phyloP scores from a whole-genome alignment of 73 alveolate species.

The Paramecium biaurelia region DNA sequence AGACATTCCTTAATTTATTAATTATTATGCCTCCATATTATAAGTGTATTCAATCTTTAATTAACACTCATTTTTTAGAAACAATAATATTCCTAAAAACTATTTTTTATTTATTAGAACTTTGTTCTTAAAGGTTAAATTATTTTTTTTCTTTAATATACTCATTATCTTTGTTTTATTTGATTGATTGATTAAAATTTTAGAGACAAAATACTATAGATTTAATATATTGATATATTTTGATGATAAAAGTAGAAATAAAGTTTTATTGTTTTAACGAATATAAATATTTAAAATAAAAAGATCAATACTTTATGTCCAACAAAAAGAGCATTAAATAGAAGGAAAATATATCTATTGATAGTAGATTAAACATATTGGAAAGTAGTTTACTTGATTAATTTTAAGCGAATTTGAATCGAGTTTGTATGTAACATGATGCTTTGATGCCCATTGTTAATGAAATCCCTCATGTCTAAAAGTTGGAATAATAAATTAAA shows the following conservation, averaged over 20 bases:
- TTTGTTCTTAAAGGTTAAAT: neutral
- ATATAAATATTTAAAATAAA: conserved; percentile 11
- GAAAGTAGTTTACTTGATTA: neutral
- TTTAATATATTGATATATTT: neutral
- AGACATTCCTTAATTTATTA: neutral
- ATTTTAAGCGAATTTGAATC: neutral
- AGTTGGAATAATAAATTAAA: neutral
- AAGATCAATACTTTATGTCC: neutral
- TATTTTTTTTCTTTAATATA: neutral
- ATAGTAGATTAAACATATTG: neutral
- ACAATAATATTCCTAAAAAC: neutral
- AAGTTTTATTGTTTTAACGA: neutral
- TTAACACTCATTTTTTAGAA: neutral
- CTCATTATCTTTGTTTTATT: neutral
- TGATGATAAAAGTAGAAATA: neutral
- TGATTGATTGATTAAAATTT: neutral
- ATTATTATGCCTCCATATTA: neutral
- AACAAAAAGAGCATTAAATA: neutral
- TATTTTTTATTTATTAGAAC: neutral
- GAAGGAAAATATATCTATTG: neutral
- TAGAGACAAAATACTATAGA: neutral
- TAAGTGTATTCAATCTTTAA: neutral
- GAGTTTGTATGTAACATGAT: conserved; percentile 31
- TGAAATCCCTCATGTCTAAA: neutral
- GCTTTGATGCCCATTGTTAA: conserved; percentile 28